These are phyloP conservation scores for Verruconis gallopava DNA, from an alignment of 2,329 filamentous ascomycete genomes.

Conservation along the genomic window DNA sequence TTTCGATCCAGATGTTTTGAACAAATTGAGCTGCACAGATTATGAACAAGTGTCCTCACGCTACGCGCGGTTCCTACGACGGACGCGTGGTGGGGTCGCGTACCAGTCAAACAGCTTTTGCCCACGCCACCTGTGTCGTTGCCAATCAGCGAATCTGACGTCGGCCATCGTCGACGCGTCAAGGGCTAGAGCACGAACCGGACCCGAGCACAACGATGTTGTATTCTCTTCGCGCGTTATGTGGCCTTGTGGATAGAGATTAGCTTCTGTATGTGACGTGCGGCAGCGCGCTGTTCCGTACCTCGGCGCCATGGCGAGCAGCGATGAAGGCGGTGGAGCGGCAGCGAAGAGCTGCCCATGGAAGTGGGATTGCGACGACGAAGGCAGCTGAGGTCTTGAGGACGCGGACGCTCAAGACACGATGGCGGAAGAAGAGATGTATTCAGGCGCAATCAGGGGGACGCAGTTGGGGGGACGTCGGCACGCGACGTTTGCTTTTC, in stretches of 20 bases:
- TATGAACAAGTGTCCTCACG: conserved; percentile 6
- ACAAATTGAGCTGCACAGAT: conserved; percentile 61
- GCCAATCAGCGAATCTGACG: neutral
- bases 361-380: neutral
- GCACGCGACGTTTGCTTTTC: no score
- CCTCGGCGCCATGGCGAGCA: conserved; percentile 9
- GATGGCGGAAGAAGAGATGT: neutral
- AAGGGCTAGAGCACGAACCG: conserved; percentile 18
- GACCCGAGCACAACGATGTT: conserved; percentile 31
- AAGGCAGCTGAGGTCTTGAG: no score
- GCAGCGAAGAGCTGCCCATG: conserved; percentile 7
- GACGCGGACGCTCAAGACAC: no score
- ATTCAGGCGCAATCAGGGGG: neutral
- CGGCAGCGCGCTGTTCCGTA: conserved; percentile 1
- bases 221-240: conserved; percentile 20
- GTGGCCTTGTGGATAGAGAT: neutral
- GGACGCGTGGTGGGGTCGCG: conserved; percentile 17
- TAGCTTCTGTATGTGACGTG: neutral
- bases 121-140: conserved; percentile 61
- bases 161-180: no score
- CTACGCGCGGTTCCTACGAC: conserved; percentile 12
- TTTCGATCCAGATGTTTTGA: conserved; percentile 86
- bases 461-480: no score
- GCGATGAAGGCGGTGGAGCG: neutral
- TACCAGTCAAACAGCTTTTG: conserved; percentile 85